Evolutionary conservation across 225 moss, liverwort and hornwort species (phyloP), one percentile per base, ranked within the genome.

Genomic region (Pseudisothecium myosuroides): DNA sequence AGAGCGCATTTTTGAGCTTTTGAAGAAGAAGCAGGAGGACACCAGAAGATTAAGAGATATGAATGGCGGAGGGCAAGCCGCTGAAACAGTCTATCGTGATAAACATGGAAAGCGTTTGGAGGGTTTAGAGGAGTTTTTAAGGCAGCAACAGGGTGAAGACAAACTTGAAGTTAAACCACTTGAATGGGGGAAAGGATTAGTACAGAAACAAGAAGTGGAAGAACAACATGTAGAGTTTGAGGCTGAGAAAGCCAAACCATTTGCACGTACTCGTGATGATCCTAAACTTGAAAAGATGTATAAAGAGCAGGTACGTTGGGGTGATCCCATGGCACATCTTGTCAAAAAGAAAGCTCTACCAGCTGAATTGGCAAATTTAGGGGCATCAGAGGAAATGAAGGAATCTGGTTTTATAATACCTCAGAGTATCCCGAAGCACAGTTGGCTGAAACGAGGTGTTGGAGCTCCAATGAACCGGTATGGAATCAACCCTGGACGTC

Each of bases 361-460:
- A 71, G 8, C 26, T 26, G 26, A 71, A 26, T 39, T 69, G 39
- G 7, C 6, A 14, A 13, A 22, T 12, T n/a, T 6, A n/a, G 6
- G n/a, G n/a, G 12, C 2, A 14, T 69, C 8, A 1, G 15, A 71
- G 41, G 26, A n/a, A 68, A 68, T 36, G n/a, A n/a, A 68, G 21
- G 37, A 24, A 41, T 41, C 1, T 39, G 8, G 26, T 24, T 41
- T 7, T 41, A 21, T 24, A 41, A 7, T 71, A 69, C 24, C 7
- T 7, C 39, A 23, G 4, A 7, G 7, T 39, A 41, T 14, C 7
- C 1, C 0, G 37, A 1, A 4, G 8, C 22, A 8, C 24, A 69
- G 1, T 39, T 69, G 71, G 41, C 12, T 71, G 5, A 5, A 71
- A 71, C 14, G 8, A 41, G 69, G 69, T 41, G 24, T 41, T 69